These are phyloP conservation scores for Vanrija pseudolonga DNA, from an alignment of 1,284 basidiomycete species.

Conservation along the genomic window DNA sequence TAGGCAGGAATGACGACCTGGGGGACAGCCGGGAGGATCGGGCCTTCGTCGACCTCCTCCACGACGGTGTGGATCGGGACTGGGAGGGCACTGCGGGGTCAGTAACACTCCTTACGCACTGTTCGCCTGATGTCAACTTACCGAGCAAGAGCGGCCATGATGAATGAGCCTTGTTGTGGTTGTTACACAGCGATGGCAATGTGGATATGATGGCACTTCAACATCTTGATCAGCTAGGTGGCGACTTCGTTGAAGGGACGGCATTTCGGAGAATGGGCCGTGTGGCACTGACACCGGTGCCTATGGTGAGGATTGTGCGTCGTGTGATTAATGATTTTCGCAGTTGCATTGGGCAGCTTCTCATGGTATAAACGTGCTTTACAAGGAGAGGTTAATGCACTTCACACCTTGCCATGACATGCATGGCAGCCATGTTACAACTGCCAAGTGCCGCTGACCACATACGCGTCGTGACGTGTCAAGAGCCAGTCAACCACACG, in stretches of 20 bases:
- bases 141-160: conserved; percentile 49
- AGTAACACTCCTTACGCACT: not conserved
- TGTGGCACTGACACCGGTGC: conserved; percentile 9
- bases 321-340: too few species aligned
- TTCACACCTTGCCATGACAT: too few species aligned
- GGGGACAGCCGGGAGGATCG: conserved; percentile 19
- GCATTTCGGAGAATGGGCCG: not conserved
- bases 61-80: conserved; percentile 35
- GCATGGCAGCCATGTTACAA: too few species aligned
- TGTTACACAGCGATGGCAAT: not conserved
- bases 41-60: conserved; percentile 31
- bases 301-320: too few species aligned
- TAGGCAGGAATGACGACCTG: conserved; percentile 53
- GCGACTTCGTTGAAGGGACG: not conserved
- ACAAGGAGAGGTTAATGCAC: too few species aligned
- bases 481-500: too few species aligned
- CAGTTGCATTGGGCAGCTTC: too few species aligned
- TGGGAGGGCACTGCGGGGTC: conserved; percentile 35
- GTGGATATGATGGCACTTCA: conserved; percentile 1
- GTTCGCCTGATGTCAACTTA: conserved; percentile 13
- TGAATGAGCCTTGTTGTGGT: conserved; percentile 9
- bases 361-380: too few species aligned
- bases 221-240: conserved; percentile 7
- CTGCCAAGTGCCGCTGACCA: too few species aligned
- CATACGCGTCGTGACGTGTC: too few species aligned